Evolutionary conservation across 441 rosid species (phyloP).

Genomic region (Eruca vesicaria): DNA sequence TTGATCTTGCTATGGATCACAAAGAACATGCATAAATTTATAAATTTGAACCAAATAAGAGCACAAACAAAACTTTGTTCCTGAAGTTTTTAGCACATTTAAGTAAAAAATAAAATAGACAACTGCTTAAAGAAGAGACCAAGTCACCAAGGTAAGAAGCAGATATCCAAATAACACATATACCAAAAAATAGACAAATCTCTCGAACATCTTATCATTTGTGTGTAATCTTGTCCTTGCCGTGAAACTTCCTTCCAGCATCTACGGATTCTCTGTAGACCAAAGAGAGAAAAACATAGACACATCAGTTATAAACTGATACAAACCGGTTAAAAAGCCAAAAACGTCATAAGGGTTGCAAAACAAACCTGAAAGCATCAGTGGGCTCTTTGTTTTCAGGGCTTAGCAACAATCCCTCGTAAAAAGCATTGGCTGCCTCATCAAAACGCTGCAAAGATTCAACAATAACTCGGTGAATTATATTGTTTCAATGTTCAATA

Average conservation of each 20-base stretch:
- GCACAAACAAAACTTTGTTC: slow-evolving; percentile 16
- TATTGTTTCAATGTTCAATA: background rate
- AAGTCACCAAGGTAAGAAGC: slow-evolving; percentile 5
- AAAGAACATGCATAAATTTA: background rate
- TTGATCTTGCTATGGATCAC: background rate
- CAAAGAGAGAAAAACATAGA: background rate
- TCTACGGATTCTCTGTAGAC: slow-evolving; percentile 79
- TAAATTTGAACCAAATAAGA: background rate
- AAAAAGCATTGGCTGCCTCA: slow-evolving; percentile 92
- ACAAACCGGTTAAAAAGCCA: background rate
- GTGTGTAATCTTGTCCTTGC: slow-evolving; percentile 33
- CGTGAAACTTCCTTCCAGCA: slow-evolving; percentile 76
- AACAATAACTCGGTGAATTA: background rate
- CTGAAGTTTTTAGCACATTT: background rate
- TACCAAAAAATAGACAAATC: background rate
- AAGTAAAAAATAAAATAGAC: background rate
- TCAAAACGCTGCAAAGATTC: slow-evolving; percentile 63
- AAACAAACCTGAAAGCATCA: slow-evolving; percentile 67
- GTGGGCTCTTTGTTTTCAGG: slow-evolving; percentile 86
- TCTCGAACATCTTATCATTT: slow-evolving; percentile 32
- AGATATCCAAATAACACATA: slow-evolving; percentile 7
- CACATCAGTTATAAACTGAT: background rate
- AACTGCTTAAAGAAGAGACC: slow-evolving; percentile 6
- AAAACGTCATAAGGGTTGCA: background rate
- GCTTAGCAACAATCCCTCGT: slow-evolving; percentile 77